A percentile compares a stretch with the other conserved stretches of the same genome.
Conservation (phyloP, 225 moss, liverwort and hornwort genomes). For the Straminergon stramineum region DNA sequence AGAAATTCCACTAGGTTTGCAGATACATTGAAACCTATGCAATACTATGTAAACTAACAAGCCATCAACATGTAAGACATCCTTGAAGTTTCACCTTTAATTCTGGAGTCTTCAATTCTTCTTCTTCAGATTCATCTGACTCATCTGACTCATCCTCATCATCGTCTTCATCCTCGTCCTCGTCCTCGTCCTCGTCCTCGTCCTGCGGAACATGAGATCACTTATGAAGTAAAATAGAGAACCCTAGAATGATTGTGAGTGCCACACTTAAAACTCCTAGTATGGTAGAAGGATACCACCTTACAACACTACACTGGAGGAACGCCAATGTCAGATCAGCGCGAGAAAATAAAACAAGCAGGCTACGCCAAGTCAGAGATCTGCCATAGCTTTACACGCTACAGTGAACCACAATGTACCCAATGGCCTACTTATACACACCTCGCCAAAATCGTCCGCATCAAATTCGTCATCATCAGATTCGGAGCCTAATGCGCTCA, state of each 20-base stretch:
- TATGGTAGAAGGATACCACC: background rate
- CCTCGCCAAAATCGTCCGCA: slow-evolving; percentile 25
- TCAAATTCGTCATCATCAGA: slow-evolving; percentile 32
- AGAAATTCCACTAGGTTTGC: background rate
- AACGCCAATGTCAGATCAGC: background rate
- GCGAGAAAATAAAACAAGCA: background rate
- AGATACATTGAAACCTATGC: background rate
- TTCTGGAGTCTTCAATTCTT: slow-evolving; percentile 7
- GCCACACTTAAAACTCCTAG: background rate
- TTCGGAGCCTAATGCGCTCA: slow-evolving; percentile 27
- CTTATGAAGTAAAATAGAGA: background rate
- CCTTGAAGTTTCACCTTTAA: background rate
- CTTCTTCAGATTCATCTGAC: slow-evolving; percentile 2
- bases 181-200: background rate
- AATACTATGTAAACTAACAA: background rate
- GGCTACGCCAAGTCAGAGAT: background rate
- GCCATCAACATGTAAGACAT: background rate
- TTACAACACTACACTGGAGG: background rate
- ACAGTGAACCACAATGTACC: background rate
- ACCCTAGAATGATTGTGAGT: background rate
- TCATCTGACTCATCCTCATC: no score
- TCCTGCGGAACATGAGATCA: background rate
- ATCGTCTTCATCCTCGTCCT: slow-evolving; percentile 2
- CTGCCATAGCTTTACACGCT: background rate
- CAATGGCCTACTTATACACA: slow-evolving; percentile 2